Evolutionary conservation across 495 filamentous ascomycete species (phyloP).

Genomic region (Podospora comata): DNA sequence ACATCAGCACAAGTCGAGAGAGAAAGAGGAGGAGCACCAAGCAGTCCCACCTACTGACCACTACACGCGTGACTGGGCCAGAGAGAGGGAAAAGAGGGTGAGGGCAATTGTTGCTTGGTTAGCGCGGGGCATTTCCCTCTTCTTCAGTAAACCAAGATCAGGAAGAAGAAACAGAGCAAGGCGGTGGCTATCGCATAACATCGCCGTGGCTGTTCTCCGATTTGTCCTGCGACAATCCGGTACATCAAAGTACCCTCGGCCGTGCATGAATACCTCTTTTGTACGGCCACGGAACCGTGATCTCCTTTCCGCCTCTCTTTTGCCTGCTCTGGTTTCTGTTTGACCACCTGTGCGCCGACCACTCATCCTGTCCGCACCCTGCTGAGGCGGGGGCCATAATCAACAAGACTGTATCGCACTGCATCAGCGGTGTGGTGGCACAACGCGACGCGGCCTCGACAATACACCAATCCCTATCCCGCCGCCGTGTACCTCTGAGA

Average conservation of each 20-base stretch:
- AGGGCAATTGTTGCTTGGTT: neutral
- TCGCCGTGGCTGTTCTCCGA: neutral
- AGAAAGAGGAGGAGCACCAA: neutral
- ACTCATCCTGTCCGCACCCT: constrained; percentile 21
- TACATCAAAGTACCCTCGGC: constrained; percentile 24
- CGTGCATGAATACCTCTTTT: constrained; percentile 35
- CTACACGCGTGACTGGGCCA: neutral
- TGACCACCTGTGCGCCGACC: constrained; percentile 25
- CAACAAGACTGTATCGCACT: constrained; percentile 1
- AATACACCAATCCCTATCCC: constrained; percentile 31
- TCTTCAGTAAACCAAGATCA: neutral
- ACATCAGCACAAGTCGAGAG: constrained; percentile 3
- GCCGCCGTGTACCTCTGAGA: constrained; percentile 24
- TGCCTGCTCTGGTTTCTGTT: constrained; percentile 27
- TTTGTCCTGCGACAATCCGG: constrained; percentile 6
- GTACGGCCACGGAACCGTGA: constrained; percentile 11
- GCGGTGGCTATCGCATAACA: neutral
- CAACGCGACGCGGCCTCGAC: constrained; percentile 26
- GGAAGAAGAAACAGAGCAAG: neutral
- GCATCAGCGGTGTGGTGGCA: constrained; percentile 33
- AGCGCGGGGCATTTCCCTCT: constrained; percentile 5
- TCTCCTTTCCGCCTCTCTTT: constrained; percentile 22
- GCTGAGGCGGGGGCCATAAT: neutral
- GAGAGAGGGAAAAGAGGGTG: neutral
- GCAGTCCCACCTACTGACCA: neutral